A percentile compares a stretch with the other conserved stretches of the same genome.
Evolutionary conservation across 1,284 basidiomycete genomes (phyloP).

Genomic region (Paramarasmius palmivorus): DNA sequence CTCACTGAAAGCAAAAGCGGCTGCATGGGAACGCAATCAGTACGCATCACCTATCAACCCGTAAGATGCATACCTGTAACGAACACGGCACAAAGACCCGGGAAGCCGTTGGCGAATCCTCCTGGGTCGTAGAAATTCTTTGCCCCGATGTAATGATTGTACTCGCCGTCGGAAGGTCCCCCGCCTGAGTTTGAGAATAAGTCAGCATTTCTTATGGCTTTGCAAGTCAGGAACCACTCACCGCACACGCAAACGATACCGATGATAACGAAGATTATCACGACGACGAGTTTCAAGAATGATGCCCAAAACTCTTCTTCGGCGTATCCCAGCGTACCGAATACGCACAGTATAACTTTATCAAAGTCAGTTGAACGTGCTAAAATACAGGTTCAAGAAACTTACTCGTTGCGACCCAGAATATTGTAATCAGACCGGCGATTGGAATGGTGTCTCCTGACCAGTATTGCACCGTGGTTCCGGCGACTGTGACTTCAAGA

Average conservation of each 20-base stretch:
- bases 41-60: constrained; percentile 20
- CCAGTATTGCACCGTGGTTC: constrained; percentile 46
- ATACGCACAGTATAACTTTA: constrained; percentile 36
- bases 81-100: constrained; percentile 44
- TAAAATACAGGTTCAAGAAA: background rate
- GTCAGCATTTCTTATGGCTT: background rate
- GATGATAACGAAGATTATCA: constrained; percentile 56
- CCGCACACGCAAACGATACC: constrained; percentile 30
- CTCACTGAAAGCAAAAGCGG: constrained; percentile 14
- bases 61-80: constrained; percentile 28
- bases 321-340: constrained; percentile 49
- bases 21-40: background rate
- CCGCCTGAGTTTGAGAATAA: constrained; percentile 36
- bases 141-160: constrained; percentile 44
- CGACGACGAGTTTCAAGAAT: constrained; percentile 53
- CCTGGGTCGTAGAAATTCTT: constrained; percentile 52
- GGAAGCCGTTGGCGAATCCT: constrained; percentile 49
- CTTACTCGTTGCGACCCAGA: constrained; percentile 43
- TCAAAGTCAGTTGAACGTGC: background rate
- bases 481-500: constrained; percentile 45
- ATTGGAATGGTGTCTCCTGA: constrained; percentile 30
- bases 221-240: background rate
- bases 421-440: constrained; percentile 50
- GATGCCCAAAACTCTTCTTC: constrained; percentile 61
- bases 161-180: constrained; percentile 39